Evolutionary conservation across 2,329 filamentous ascomycete species (phyloP).

Genomic region (Aotearoamyces nothofagi): DNA sequence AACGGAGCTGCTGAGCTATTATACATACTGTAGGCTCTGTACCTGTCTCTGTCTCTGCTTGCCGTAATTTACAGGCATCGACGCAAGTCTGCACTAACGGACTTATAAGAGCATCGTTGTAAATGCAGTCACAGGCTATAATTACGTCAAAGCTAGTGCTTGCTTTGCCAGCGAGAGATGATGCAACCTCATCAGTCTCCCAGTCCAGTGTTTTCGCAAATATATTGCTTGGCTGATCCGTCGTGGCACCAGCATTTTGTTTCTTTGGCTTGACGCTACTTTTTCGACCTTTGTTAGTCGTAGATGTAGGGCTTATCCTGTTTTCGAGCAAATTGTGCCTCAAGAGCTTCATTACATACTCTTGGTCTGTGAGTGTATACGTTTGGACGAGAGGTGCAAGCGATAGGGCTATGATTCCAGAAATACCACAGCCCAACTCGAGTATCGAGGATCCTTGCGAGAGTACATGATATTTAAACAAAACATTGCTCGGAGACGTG

Average conservation of each 20-base stretch:
- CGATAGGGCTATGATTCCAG: conserved; percentile 60
- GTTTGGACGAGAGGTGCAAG: conserved; percentile 40
- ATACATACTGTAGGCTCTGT: conserved; percentile 51
- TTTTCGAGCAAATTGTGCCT: conserved; percentile 62
- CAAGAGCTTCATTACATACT: conserved; percentile 68
- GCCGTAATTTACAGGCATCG: conserved; percentile 52
- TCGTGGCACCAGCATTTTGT: conserved; percentile 1
- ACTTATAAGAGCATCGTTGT: conserved; percentile 73
- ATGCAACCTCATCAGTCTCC: conserved; percentile 49
- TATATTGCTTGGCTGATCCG: conserved; percentile 24
- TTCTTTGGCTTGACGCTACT: conserved; percentile 11
- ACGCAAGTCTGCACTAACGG: conserved; percentile 73
- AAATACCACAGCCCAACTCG: conserved; percentile 82
- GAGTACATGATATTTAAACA: conserved; percentile 42
- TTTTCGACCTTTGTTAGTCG: conserved; percentile 9
- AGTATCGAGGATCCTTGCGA: conserved; percentile 42
- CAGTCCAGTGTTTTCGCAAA: conserved; percentile 60
- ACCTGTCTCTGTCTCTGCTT: conserved; percentile 4
- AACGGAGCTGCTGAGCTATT: conserved; percentile 78
- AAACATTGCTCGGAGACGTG: conserved; percentile 40
- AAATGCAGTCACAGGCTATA: conserved; percentile 86
- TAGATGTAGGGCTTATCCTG: conserved; percentile 6
- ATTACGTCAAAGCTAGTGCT: conserved; percentile 53
- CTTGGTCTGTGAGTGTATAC: conserved; percentile 77
- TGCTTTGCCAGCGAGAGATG: conserved; percentile 16